Conservation (phyloP, 768 basidiomycete species). For the Kwoniella dejecticola region DNA sequence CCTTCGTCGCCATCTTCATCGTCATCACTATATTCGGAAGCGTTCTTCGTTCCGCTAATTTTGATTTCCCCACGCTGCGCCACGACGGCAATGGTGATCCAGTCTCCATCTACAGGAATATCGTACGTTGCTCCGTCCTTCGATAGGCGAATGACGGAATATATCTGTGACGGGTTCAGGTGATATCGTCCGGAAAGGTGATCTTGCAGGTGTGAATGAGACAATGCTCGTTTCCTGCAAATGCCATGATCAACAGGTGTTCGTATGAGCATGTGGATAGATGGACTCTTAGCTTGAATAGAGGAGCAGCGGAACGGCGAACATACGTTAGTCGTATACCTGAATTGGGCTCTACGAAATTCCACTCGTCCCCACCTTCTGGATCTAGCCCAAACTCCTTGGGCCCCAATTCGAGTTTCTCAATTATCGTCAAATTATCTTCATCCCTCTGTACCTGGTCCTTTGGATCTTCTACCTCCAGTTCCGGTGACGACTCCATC, state of each 20-base stretch:
- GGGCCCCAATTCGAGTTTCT: constrained; percentile 77
- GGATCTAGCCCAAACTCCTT: constrained; percentile 68
- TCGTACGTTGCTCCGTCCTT: constrained; percentile 83
- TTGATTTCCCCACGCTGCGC: constrained; percentile 83
- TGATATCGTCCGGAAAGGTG: constrained; percentile 82
- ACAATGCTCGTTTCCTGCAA: constrained; percentile 67
- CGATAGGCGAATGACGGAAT: constrained; percentile 76
- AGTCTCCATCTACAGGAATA: constrained; percentile 87
- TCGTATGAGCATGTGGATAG: too few species aligned
- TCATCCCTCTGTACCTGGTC: constrained; percentile 31
- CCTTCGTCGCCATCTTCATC: constrained; percentile 19
- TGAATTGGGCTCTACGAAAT: constrained; percentile 84
- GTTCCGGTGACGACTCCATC: constrained; percentile 1
- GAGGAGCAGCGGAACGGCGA: too few species aligned
- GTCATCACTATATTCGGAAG: constrained; percentile 5
- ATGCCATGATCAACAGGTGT: not conserved
- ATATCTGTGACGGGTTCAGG: constrained; percentile 82
- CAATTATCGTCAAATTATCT: constrained; percentile 62
- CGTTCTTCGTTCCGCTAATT: constrained; percentile 60
- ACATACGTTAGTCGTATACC: constrained; percentile 79
- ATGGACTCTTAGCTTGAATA: too few species aligned
- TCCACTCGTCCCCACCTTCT: constrained; percentile 73
- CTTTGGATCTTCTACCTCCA: constrained; percentile 5
- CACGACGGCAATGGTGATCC: constrained; percentile 93
- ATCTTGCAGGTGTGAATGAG: constrained; percentile 77